Conservation (phyloP, 192 early-diverging fungal species). For the Coemansia sp. region DNA sequence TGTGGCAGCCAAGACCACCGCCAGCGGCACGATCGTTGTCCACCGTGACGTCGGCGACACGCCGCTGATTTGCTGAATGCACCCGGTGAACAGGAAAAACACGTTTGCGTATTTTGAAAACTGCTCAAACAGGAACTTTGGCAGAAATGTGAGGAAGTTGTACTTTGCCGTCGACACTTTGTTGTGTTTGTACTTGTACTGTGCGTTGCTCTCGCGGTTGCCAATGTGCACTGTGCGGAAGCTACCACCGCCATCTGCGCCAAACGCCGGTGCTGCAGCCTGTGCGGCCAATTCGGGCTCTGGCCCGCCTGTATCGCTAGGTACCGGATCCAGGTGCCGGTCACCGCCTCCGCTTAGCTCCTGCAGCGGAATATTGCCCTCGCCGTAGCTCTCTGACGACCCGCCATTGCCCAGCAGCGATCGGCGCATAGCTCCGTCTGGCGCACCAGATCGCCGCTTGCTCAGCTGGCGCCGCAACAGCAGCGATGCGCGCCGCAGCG, state of each 20-base stretch:
- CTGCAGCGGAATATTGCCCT: constrained; percentile 31
- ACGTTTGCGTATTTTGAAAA: constrained; percentile 99
- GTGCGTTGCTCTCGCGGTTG: constrained; percentile 73
- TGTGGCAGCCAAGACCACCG: constrained; percentile 83
- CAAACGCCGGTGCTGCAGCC: constrained; percentile 21
- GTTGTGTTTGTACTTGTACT: constrained; percentile 87
- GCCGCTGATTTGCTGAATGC: constrained; percentile 94
- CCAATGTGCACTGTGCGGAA: constrained; percentile 89
- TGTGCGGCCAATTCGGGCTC: constrained; percentile 2
- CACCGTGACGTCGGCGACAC: constrained; percentile 90
- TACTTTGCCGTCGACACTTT: constrained; percentile 96
- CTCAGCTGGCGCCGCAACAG: constrained; percentile 46
- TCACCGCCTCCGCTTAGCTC: constrained; percentile 8
- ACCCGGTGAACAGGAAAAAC: constrained; percentile 97
- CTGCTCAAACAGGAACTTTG: constrained; percentile 95
- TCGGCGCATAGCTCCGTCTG: constrained; percentile 27
- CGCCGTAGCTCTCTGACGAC: constrained; percentile 17
- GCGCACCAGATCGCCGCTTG: constrained; percentile 45
- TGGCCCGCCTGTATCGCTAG: background rate
- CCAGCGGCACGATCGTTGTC: constrained; percentile 82
- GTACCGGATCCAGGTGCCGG: constrained; percentile 6
- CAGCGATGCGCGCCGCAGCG: constrained; percentile 40
- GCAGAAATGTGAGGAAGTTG: constrained; percentile 87
- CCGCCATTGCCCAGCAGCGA: constrained; percentile 33
- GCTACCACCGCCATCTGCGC: constrained; percentile 30